These are phyloP conservation scores for Paradendryphiella salina DNA, from an alignment of 2,329 filamentous ascomycete species.

Conservation along the genomic window DNA sequence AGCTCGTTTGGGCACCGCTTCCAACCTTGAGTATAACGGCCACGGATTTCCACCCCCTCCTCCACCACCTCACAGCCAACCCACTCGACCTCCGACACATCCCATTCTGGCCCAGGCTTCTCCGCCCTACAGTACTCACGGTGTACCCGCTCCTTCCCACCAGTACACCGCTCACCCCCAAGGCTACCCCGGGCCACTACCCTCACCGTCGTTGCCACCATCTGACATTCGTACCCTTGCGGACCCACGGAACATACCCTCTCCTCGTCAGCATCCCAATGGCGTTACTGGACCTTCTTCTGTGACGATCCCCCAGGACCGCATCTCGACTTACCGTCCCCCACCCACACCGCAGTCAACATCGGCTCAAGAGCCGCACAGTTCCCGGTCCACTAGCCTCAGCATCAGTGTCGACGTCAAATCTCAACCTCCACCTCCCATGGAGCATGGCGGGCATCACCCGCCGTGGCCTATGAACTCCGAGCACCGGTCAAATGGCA, in stretches of 20 bases:
- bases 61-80: conserved; percentile 37
- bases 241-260: conserved; percentile 41
- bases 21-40: conserved; percentile 42
- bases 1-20: conserved; percentile 44
- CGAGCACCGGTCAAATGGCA: conserved; percentile 42
- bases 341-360: conserved; percentile 39
- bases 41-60: conserved; percentile 41
- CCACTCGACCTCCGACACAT: conserved; percentile 37
- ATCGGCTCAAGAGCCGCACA: conserved; percentile 26
- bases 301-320: conserved; percentile 43
- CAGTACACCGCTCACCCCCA: conserved; percentile 28
- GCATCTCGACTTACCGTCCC: conserved; percentile 38
- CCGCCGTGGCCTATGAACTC: conserved; percentile 38
- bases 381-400: conserved; percentile 32
- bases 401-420: conserved; percentile 35
- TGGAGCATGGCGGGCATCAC: conserved; percentile 45
- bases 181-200: conserved; percentile 30
- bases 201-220: conserved; percentile 40
- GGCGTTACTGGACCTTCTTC: conserved; percentile 36
- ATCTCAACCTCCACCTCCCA: conserved; percentile 30
- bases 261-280: conserved; percentile 43
- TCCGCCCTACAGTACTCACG: conserved; percentile 35
- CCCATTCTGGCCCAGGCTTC: conserved; percentile 36
- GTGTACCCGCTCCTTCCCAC: conserved; percentile 30
- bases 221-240: conserved; percentile 41